Percentiles rank a stretch among this genome's conserved stretches.
Evolutionary conservation across 2,329 filamentous ascomycete species (phyloP).

Genomic region (Stenocarpella maydis): DNA sequence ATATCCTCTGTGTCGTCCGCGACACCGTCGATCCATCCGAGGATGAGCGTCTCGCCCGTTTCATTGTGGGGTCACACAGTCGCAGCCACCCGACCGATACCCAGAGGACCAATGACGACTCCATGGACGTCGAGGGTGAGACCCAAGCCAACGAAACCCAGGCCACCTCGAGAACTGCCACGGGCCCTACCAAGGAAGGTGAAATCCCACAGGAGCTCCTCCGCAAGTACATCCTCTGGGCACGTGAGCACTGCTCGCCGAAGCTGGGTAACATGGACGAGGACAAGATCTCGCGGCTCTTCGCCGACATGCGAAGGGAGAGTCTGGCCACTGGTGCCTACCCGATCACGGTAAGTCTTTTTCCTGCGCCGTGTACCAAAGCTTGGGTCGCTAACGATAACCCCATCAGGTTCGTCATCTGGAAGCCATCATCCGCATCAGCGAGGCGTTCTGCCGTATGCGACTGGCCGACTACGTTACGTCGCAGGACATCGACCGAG

Average conservation of each 20-base stretch:
- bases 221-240: conserved; percentile 96
- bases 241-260: conserved; percentile 85
- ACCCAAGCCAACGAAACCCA: conserved; percentile 47
- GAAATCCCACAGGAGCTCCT: conserved; percentile 91
- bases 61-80: conserved; percentile 94
- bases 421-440: conserved; percentile 96
- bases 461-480: conserved; percentile 95
- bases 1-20: conserved; percentile 94
- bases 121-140: conserved; percentile 70
- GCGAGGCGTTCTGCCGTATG: conserved; percentile 96
- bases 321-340: conserved; percentile 94
- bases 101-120: conserved; percentile 55
- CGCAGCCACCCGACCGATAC: conserved; percentile 74
- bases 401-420: conserved; percentile 83
- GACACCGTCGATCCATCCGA: conserved; percentile 93
- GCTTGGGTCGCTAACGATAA: conserved; percentile 1
- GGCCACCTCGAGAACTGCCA: conserved; percentile 34
- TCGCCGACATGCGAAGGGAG: conserved; percentile 95
- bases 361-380: background rate
- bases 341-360: conserved; percentile 85
- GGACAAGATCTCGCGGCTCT: conserved; percentile 93
- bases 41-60: conserved; percentile 91
- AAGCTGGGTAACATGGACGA: conserved; percentile 98
- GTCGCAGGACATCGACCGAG: conserved; percentile 89
- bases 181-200: conserved; percentile 56